Conservation (phyloP, 2,329 filamentous ascomycete genomes). For the Aspergillus thermomutatus region DNA sequence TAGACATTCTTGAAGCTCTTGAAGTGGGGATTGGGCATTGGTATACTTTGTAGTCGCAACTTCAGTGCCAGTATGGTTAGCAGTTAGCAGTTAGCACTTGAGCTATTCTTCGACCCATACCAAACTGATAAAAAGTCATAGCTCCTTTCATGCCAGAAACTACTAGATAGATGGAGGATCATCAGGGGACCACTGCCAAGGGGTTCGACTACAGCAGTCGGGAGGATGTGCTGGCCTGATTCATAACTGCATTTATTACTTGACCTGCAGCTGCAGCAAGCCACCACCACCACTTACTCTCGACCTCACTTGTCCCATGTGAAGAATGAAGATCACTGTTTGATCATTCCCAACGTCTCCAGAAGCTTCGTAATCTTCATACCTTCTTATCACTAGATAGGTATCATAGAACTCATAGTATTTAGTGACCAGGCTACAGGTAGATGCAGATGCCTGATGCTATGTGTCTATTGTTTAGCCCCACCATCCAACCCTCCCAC, state of each 20-base stretch:
- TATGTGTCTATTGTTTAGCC: neutral
- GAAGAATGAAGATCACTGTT: neutral
- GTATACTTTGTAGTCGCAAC: too few species aligned
- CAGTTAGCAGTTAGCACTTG: too few species aligned
- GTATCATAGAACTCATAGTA: too few species aligned
- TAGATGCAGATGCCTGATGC: too few species aligned
- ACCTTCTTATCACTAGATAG: neutral
- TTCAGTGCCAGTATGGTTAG: too few species aligned
- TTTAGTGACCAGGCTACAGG: too few species aligned
- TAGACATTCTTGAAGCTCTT: too few species aligned
- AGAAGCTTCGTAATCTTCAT: constrained; percentile 12
- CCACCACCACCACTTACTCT: neutral
- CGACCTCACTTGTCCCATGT: neutral
- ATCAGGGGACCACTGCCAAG: constrained; percentile 5
- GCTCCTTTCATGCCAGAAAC: neutral
- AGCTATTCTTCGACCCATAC: too few species aligned
- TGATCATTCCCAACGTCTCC: constrained; percentile 1
- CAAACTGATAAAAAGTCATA: neutral
- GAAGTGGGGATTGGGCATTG: too few species aligned
- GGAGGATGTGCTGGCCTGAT: neutral
- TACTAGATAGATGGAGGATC: neutral
- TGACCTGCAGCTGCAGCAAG: constrained; percentile 1
- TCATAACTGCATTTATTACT: constrained; percentile 3
- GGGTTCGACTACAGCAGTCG: neutral
- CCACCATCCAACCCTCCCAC: neutral